Evolutionary conservation across 2,329 filamentous ascomycete species (phyloP).

Genomic region (Fusarium floridanum): DNA sequence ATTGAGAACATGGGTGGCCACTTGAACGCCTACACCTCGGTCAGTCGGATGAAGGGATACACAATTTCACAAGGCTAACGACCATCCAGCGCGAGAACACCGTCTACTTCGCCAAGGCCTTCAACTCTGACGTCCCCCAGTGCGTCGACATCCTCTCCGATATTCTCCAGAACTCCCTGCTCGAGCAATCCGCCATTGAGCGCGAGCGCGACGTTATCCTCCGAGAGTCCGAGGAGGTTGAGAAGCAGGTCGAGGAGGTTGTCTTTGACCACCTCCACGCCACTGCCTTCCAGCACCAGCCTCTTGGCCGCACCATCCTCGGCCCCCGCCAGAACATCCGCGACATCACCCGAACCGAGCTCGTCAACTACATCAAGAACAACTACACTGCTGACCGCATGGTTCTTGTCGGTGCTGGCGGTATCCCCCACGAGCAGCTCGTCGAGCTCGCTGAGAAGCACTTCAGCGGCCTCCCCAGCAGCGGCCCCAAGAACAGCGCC

Average conservation of each 20-base stretch:
- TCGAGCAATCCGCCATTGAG: slow-evolving; percentile 92
- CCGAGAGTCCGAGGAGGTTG: slow-evolving; percentile 98
- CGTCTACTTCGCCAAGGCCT: slow-evolving; percentile 99
- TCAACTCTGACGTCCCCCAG: slow-evolving; percentile 97
- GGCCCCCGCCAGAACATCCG: slow-evolving; percentile 98
- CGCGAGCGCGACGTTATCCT: slow-evolving; percentile 99
- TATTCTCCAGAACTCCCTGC: slow-evolving; percentile 99
- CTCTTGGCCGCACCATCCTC: slow-evolving; percentile 96
- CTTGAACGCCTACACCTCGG: slow-evolving; percentile 99
- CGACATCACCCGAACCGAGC: slow-evolving; percentile 91
- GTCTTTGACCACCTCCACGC: slow-evolving; percentile 99
- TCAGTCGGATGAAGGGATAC: slow-evolving; percentile 64
- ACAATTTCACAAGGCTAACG: slow-evolving; percentile 43
- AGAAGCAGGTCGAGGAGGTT: slow-evolving; percentile 99
- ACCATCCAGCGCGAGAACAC: slow-evolving; percentile 89
- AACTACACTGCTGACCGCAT: slow-evolving; percentile 99
- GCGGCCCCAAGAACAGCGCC: slow-evolving; percentile 80
- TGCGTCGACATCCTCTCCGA: slow-evolving; percentile 98
- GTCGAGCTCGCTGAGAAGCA: slow-evolving; percentile 97
- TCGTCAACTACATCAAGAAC: slow-evolving; percentile 97
- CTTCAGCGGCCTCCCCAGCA: slow-evolving; percentile 83
- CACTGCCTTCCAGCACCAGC: slow-evolving; percentile 96
- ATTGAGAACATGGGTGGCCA: slow-evolving; percentile 99
- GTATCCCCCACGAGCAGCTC: slow-evolving; percentile 92
- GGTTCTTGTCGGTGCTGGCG: slow-evolving; percentile 96